These are phyloP conservation scores for Rhamnella rubrinervis DNA, from an alignment of 331 rosid species.

Conservation along the genomic window DNA sequence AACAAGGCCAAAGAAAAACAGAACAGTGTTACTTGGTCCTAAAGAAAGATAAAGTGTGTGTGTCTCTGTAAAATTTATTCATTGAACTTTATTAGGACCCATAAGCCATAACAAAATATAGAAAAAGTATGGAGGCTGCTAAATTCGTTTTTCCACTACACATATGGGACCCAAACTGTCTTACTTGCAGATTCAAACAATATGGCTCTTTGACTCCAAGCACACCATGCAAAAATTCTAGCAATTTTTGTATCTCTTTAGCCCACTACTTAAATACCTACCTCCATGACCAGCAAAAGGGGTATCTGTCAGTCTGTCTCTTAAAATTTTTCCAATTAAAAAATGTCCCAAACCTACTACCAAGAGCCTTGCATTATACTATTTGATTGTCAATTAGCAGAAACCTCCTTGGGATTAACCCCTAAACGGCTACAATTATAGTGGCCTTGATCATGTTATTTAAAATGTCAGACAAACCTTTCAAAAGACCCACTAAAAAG, in stretches of 20 bases:
- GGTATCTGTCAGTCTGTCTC: too few species aligned
- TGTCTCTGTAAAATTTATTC: too few species aligned
- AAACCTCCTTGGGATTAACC: neutral
- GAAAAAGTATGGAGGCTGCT: too few species aligned
- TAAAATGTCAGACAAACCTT: neutral
- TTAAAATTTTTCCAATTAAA: too few species aligned
- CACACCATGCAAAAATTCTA: neutral
- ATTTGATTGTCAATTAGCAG: neutral
- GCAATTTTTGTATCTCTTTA: neutral
- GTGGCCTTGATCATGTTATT: neutral
- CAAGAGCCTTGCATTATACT: neutral
- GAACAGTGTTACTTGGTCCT: too few species aligned
- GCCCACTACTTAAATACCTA: neutral
- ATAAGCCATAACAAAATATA: too few species aligned
- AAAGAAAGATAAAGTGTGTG: too few species aligned
- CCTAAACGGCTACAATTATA: neutral
- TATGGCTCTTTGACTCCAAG: constrained; percentile 1
- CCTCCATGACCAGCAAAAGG: neutral
- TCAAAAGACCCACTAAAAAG: neutral
- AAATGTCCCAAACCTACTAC: neutral
- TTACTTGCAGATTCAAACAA: too few species aligned
- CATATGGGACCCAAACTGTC: neutral
- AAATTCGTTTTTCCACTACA: neutral
- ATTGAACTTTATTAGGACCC: too few species aligned
- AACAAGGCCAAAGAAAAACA: too few species aligned